A percentile compares a stretch with the other conserved stretches of the same genome.
These are phyloP conservation scores for Novymonas esmeraldas DNA, from an alignment of 208 protist genomes.

Conservation along the genomic window DNA sequence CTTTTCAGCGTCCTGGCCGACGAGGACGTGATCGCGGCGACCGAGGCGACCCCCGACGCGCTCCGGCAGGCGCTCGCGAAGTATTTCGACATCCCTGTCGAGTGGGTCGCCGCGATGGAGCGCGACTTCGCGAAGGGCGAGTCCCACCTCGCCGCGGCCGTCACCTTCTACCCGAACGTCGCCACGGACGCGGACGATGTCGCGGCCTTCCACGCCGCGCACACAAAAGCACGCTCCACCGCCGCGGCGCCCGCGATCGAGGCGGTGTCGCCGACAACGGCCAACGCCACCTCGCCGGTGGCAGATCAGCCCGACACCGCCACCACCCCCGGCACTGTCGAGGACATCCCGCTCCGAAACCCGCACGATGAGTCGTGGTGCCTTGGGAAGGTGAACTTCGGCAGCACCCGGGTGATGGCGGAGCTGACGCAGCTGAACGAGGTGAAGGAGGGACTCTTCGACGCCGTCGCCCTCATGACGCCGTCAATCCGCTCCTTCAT, in stretches of 20 bases:
- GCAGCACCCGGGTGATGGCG: slow-evolving; percentile 41
- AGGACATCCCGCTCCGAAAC: slow-evolving; percentile 29
- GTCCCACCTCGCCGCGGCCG: slow-evolving; percentile 43
- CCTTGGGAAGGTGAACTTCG: slow-evolving; percentile 48
- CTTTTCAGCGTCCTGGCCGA: slow-evolving; percentile 38
- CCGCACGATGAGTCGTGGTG: slow-evolving; percentile 65
- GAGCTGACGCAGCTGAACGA: slow-evolving; percentile 31
- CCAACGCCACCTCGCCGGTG: not conserved
- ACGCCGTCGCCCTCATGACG: slow-evolving; percentile 16
- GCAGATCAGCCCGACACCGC: not conserved
- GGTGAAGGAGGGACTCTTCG: slow-evolving; percentile 14
- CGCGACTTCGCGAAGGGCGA: slow-evolving; percentile 52
- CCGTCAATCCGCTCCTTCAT: slow-evolving; percentile 36
- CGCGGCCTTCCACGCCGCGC: slow-evolving; percentile 11
- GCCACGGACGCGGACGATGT: slow-evolving; percentile 14
- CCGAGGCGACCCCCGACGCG: slow-evolving; percentile 20
- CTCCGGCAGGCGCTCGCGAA: slow-evolving; percentile 39
- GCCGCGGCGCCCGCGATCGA: not conserved
- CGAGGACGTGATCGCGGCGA: slow-evolving; percentile 17
- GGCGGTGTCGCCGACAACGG: slow-evolving; percentile 2
- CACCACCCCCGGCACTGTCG: not conserved
- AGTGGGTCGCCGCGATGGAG: slow-evolving; percentile 51
- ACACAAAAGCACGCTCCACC: not conserved
- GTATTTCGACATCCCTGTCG: slow-evolving; percentile 59
- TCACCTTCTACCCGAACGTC: slow-evolving; percentile 35